These are phyloP conservation scores for Arthrobotrys iridis DNA, from an alignment of 2,329 filamentous ascomycete species.

Conservation along the genomic window DNA sequence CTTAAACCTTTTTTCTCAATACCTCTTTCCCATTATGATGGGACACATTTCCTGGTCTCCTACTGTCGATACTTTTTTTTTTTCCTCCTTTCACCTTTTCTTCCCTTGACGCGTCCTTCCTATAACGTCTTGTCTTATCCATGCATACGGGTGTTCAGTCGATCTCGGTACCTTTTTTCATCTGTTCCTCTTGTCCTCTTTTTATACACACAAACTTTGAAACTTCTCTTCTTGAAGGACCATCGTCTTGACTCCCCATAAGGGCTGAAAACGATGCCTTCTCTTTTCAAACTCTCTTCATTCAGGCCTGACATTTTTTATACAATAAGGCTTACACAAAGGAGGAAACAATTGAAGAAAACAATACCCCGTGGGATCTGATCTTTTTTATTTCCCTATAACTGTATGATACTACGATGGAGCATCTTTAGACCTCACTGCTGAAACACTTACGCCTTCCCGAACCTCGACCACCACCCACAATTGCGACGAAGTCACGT, in stretches of 20 bases:
- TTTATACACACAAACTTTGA: constrained; percentile 11
- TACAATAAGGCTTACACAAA: constrained; percentile 17
- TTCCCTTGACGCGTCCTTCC: constrained; percentile 22
- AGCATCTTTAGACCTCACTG: constrained; percentile 52
- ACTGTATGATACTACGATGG: constrained; percentile 53
- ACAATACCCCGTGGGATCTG: constrained; percentile 53
- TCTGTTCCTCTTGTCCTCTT: constrained; percentile 21
- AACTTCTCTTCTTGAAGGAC: constrained; percentile 19
- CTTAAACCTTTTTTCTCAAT: constrained; percentile 61
- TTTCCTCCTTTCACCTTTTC: constrained; percentile 19
- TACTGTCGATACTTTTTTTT: constrained; percentile 36
- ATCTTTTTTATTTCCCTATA: constrained; percentile 25
- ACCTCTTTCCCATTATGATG: constrained; percentile 45
- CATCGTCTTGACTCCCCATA: background rate
- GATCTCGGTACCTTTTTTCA: constrained; percentile 43
- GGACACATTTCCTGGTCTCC: constrained; percentile 28
- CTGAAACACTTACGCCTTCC: background rate
- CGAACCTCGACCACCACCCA: background rate
- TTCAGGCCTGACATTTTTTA: constrained; percentile 47
- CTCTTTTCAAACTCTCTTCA: constrained; percentile 18
- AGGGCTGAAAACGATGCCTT: background rate
- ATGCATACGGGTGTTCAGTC: constrained; percentile 53
- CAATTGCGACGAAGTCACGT: constrained; percentile 21
- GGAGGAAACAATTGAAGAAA: background rate
- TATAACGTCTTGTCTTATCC: constrained; percentile 43